phyloP scores from a whole-genome alignment of 2,329 filamentous ascomycete genomes.

The Ophiostoma novo-ulmi region DNA sequence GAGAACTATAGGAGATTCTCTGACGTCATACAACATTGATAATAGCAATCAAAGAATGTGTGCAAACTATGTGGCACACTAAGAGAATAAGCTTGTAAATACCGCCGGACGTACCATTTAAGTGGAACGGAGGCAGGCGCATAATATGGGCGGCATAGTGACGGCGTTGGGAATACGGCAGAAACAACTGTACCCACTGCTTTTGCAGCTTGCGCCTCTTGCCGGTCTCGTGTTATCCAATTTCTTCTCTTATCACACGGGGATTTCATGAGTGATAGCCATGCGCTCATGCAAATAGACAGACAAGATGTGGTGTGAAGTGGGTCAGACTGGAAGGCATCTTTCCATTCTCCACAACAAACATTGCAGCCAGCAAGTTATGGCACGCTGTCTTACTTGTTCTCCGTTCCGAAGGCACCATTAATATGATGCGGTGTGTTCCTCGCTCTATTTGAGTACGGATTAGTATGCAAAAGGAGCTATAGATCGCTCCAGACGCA shows the following conservation, averaged over 20 bases:
- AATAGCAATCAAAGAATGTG: background rate
- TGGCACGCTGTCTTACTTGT: background rate
- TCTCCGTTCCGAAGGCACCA: background rate
- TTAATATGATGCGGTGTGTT: background rate
- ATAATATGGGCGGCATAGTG: background rate
- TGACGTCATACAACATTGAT: background rate
- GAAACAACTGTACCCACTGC: no score
- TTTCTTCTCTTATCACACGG: no score
- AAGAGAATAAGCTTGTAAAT: background rate
- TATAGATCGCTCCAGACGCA: background rate
- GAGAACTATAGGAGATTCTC: background rate
- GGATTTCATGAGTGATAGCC: background rate
- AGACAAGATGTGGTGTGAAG: no score
- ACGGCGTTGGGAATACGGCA: no score
- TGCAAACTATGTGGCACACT: background rate
- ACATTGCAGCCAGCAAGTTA: background rate
- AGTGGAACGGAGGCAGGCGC: background rate
- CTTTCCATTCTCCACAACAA: background rate
- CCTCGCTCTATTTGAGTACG: background rate
- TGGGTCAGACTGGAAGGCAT: no score
- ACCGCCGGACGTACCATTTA: background rate
- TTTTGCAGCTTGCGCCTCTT: background rate
- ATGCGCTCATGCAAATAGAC: background rate
- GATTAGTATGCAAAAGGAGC: background rate
- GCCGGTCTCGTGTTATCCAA: no score